Evolutionary conservation across 371 early-diverging fungal species (phyloP).

Genomic region (Mortierella sp.): DNA sequence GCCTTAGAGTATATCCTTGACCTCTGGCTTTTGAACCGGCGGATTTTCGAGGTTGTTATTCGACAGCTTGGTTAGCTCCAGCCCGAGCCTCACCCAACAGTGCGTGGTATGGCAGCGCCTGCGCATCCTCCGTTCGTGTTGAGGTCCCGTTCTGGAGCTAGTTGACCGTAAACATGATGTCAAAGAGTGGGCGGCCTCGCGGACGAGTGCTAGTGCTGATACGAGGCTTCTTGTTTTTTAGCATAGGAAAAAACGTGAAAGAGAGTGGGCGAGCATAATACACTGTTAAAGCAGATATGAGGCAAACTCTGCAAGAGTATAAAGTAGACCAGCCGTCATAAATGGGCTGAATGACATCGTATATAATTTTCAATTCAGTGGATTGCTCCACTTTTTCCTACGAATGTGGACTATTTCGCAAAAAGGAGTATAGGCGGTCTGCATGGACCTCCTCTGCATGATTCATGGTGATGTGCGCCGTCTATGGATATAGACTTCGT

Average conservation of each 20-base stretch:
- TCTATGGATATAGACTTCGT: no score
- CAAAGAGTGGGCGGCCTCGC: not conserved
- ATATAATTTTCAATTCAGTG: not conserved
- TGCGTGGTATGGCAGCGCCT: not conserved
- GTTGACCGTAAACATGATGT: not conserved
- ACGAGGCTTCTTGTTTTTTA: not conserved
- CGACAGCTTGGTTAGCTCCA: not conserved
- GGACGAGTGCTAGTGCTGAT: not conserved
- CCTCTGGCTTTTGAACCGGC: not conserved
- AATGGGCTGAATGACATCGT: not conserved
- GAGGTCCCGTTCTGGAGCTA: constrained; percentile 6
- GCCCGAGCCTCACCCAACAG: constrained; percentile 4
- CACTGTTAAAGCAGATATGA: not conserved
- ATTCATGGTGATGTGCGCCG: no score
- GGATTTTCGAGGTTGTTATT: not conserved
- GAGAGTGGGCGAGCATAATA: not conserved
- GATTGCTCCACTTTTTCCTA: no score
- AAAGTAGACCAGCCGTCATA: not conserved
- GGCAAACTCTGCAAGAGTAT: not conserved
- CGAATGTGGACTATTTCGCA: no score
- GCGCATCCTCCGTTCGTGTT: constrained; percentile 8
- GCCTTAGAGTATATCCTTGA: not conserved
- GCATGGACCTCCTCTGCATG: no score
- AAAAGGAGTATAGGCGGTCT: no score
- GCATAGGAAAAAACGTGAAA: not conserved